Evolutionary conservation across 495 filamentous ascomycete species (phyloP), one percentile per base, ranked within the genome.

Genomic region (Neurospora pannonica): DNA sequence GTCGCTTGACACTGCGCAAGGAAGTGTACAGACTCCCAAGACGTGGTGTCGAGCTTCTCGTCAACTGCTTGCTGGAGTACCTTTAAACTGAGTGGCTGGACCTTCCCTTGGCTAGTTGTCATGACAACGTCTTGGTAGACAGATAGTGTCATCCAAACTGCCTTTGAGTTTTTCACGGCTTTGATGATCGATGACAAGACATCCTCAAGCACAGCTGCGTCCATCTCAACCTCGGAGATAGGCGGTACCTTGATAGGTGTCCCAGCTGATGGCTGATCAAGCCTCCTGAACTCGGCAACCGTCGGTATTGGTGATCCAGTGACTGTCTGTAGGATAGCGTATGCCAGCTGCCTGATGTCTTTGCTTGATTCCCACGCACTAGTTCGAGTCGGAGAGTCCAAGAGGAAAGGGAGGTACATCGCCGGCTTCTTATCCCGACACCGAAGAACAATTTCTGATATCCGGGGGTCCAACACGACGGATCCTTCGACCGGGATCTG

Each of bases 331-430:
- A 91, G 76, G 38, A 89, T 70, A 0, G 86, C 86, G 75, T 93
- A 94, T 1, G 86, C 90, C 34, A 93, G 76, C 28, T 81, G 78
- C 21, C 92, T 84, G 38, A 88, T 79, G 0, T 70, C 31, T 17
- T 84, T 85, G 71, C 90, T 90, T 15, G 85, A 75, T 71, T 85
- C 85, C 92, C 92, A 95, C 4, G 90, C 89, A 75, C 89, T 92
- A 43, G 85, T 85, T 43, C 88, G 84, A 7, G 82, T 71, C 42
- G 87, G 87, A 74, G 86, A 89, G 73, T 93, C 91, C 17, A 87
- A 79, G 2, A 92, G 76, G 38, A 87, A 81, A 0, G 89, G 87
- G 9, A 93, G 84, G 74, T 89, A 93, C 42, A 92, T 84, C 46
- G 84, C 80, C 9, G 79, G 69, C 3, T 74, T 54, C 8, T 71